A percentile compares a stretch with the other conserved stretches of the same genome.
These are phyloP conservation scores for Colletotrichum falcatum DNA, from an alignment of 2,329 filamentous ascomycete genomes.

Conservation along the genomic window DNA sequence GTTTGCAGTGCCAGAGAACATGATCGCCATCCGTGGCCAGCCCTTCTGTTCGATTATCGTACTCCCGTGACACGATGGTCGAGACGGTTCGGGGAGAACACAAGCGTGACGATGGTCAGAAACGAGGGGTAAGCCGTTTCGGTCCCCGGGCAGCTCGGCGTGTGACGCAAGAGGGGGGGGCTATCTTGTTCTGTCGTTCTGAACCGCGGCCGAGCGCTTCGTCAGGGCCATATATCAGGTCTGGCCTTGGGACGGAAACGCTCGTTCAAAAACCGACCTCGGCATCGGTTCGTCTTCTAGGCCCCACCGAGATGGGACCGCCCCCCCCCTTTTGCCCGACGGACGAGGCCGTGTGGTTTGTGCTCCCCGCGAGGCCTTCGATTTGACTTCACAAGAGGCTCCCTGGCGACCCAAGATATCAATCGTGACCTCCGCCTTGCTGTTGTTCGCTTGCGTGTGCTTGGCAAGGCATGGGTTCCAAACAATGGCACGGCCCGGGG, in stretches of 20 bases:
- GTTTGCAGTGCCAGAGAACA: background rate
- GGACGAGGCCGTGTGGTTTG: background rate
- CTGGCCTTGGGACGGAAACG: background rate
- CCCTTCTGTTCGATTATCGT: background rate
- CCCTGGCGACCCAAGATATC: background rate
- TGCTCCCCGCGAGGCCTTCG: background rate
- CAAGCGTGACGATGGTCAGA: background rate
- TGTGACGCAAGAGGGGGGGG: background rate
- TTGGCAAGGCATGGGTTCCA: background rate
- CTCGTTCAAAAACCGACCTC: background rate
- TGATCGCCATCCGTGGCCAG: too few relatives aligned
- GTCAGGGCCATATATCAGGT: background rate
- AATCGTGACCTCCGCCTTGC: background rate
- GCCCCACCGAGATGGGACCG: background rate
- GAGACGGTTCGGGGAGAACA: background rate
- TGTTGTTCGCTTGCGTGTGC: background rate
- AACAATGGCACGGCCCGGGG: too few relatives aligned
- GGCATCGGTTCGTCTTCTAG: background rate
- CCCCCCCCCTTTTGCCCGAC: too few relatives aligned
- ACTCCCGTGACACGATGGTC: background rate
- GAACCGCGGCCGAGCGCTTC: background rate
- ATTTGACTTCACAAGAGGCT: background rate
- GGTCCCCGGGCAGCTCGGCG: background rate
- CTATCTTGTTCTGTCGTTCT: background rate
- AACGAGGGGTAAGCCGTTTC: background rate